A percentile compares a stretch with the other conserved stretches of the same genome.
Evolutionary conservation across 1,139 yeast genomes (phyloP).

Genomic region (Blastobotrys aristatus): DNA sequence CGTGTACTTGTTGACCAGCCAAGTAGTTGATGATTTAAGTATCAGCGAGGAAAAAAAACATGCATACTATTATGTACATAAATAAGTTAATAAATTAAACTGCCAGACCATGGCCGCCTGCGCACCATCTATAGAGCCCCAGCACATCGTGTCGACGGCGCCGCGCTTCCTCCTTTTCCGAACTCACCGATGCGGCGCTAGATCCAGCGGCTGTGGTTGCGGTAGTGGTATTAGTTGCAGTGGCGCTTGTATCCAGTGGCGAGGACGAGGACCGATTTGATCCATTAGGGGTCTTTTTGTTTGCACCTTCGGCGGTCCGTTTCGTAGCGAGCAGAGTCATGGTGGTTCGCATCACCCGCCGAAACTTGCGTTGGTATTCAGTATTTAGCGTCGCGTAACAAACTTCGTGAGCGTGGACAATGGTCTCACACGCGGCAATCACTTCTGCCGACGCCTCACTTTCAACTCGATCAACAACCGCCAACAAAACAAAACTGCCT

Average conservation of each 20-base stretch:
- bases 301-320: not conserved
- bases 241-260: conserved; percentile 16
- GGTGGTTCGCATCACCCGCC: conserved; percentile 32
- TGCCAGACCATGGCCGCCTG: conserved; percentile 33
- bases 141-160: conserved; percentile 28
- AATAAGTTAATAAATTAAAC: conserved; percentile 17
- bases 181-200: not conserved
- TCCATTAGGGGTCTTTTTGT: not conserved
- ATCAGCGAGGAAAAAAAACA: not conserved
- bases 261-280: not conserved
- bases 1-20: too few species aligned
- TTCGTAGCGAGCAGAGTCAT: conserved; percentile 19
- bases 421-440: conserved; percentile 31
- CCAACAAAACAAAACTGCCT: conserved; percentile 28
- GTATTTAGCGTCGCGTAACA: conserved; percentile 33
- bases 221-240: not conserved
- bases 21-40: too few species aligned
- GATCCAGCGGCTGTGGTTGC: not conserved
- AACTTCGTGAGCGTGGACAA: conserved; percentile 34
- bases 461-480: conserved; percentile 27
- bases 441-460: conserved; percentile 32
- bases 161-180: conserved; percentile 22
- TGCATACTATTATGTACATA: not conserved
- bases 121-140: conserved; percentile 30
- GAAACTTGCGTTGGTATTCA: conserved; percentile 32